Evolutionary conservation across 2,329 filamentous ascomycete species (phyloP).

Genomic region (Calonectria pauciramosa): DNA sequence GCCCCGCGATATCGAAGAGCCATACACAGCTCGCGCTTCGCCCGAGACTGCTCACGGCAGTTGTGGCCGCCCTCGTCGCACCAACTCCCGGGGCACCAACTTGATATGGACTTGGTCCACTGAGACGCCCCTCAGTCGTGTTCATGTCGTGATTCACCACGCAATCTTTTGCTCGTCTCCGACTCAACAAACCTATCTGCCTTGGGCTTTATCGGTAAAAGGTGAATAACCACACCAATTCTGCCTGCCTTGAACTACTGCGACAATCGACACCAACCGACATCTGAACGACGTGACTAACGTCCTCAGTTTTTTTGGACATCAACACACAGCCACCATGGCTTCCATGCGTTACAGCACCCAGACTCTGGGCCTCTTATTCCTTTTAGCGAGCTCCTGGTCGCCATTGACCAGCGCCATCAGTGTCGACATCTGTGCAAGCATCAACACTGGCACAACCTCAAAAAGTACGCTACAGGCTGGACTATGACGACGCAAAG

Average conservation of each 20-base stretch:
- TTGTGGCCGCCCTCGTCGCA: conserved; percentile 30
- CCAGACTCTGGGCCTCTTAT: conserved; percentile 36
- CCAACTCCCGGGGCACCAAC: conserved; percentile 27
- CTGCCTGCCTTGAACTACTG: not conserved
- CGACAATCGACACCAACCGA: not conserved
- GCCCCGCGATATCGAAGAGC: conserved; percentile 7
- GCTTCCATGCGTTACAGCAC: conserved; percentile 35
- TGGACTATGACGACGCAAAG: not conserved
- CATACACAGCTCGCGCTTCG: conserved; percentile 17
- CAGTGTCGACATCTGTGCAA: conserved; percentile 52
- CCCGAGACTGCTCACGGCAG: conserved; percentile 30
- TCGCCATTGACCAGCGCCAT: conserved; percentile 42
- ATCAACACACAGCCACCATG: conserved; percentile 38
- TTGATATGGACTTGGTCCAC: conserved; percentile 43
- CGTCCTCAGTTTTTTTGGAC: conserved; percentile 11
- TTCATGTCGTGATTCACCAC: conserved; percentile 42
- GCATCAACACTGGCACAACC: conserved; percentile 52
- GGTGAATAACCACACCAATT: conserved; percentile 35
- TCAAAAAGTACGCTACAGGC: conserved; percentile 48
- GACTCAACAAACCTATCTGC: conserved; percentile 33
- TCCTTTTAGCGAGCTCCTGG: conserved; percentile 45
- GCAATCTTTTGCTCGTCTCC: conserved; percentile 38
- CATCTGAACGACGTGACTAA: not conserved
- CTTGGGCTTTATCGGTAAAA: conserved; percentile 36
- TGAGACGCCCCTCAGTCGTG: conserved; percentile 37